Evolutionary conservation across 345 rosid genomes (phyloP), one percentile per base, ranked within the genome.

Genomic region (Viola odorata): DNA sequence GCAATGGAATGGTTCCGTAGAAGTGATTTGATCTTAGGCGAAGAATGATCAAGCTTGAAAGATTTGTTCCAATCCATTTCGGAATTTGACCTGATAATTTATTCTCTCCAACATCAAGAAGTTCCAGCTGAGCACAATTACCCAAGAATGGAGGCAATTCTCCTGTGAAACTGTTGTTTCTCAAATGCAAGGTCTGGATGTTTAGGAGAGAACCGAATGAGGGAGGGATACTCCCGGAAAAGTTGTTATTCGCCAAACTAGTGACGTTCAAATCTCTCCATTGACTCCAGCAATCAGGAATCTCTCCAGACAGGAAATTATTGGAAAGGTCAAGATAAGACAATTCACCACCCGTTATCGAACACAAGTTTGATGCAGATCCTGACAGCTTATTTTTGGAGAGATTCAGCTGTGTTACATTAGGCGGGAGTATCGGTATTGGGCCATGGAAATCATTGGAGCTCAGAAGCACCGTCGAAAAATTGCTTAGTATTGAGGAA

Each of bases 311-410:
- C 12, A 59, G 40, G 0, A 32, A 3, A 36, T 59, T 59, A 10
- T 45, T 10, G 3, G 52, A 59, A 59, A 59, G 52, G 52, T 59
- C 53, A 32, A 59, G 17, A 32, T 9, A 59, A 5, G 5, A 16
- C 41, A 58, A 44, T 17, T 12, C 3, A 6, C 50, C 37, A 45
- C 14, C 41, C 8, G 7, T 8, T 17, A 11, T 5, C 3, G 9
- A 9, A 12, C 63, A 59, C 36, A 59, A 44, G 39, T 16, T 9
- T 41, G 50, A 58, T 4, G 44, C 3, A 3, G 50, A 14, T 17
- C 61, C 61, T 44, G 52, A 45, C 6, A 59, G 45, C 51, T 5
- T 45, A 45, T 59, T 59, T 5, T 45, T 36, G 12, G 63, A 45
- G 16, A 59, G 63, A 32, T 12, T 5, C 3, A 59, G 17, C 5